Evolutionary conservation across 176 grass and related monocot genomes (phyloP).

Genomic region (Zizania latifolia): DNA sequence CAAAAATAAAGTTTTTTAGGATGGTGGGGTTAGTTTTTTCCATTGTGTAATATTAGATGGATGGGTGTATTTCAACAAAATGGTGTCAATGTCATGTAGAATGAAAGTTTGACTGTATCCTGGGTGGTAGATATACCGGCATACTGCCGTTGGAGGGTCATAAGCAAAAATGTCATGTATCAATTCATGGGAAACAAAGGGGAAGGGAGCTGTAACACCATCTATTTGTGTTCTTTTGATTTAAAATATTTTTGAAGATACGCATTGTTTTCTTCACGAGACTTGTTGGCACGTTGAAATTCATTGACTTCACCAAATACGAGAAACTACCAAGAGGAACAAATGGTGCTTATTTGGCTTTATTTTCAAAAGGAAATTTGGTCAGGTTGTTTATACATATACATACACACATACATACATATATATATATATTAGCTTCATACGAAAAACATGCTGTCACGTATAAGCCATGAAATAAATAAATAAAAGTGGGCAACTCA

Average conservation of each 20-base stretch:
- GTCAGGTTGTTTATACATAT: not conserved
- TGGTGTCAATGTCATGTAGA: not conserved
- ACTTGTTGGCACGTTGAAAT: constrained; percentile 33
- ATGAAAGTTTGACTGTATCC: not conserved
- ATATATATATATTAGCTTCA: no score
- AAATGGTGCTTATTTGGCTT: not conserved
- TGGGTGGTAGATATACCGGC: not conserved
- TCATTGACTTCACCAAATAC: not conserved
- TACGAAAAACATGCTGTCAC: constrained; percentile 37
- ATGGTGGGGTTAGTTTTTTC: no score
- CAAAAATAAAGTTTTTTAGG: no score
- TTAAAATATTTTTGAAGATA: not conserved
- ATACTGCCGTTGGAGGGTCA: not conserved
- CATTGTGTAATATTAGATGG: no score
- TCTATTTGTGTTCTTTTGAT: not conserved
- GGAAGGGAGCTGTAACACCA: not conserved
- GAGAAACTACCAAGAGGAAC: not conserved
- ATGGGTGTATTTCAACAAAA: not conserved
- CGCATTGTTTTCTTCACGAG: not conserved
- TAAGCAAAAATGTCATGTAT: not conserved
- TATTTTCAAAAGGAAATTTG: not conserved
- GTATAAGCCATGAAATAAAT: not conserved
- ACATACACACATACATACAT: no score
- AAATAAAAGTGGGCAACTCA: not conserved
- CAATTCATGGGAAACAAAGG: not conserved